Conservation (phyloP, 2,329 filamentous ascomycete species). For the Calonectria honghensis region DNA sequence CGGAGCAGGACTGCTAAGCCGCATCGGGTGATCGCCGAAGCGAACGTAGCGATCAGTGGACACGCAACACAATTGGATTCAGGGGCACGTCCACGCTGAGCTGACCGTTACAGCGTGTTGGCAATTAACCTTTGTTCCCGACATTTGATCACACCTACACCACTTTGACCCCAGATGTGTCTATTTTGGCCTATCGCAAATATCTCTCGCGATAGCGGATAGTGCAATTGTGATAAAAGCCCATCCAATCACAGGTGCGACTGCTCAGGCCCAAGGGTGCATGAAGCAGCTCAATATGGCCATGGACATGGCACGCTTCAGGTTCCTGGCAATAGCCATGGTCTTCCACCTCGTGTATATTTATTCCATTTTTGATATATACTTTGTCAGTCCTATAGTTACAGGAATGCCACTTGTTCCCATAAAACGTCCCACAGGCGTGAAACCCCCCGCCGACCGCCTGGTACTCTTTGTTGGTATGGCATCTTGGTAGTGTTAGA, state of each 20-base stretch:
- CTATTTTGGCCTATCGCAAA: neutral
- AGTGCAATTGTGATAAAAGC: neutral
- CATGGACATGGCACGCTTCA: neutral
- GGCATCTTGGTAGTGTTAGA: neutral
- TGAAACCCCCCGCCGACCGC: neutral
- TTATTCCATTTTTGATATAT: conserved; percentile 14
- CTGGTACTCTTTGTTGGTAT: conserved; percentile 3
- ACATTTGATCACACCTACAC: too few relatives aligned
- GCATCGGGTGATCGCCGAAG: too few relatives aligned
- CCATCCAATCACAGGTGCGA: neutral
- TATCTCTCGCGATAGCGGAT: neutral
- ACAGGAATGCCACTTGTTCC: conserved; percentile 7
- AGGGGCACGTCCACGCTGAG: too few relatives aligned
- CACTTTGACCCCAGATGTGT: neutral
- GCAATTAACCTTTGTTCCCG: neutral
- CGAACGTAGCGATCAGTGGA: too few relatives aligned
- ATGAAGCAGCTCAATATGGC: neutral
- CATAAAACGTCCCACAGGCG: neutral
- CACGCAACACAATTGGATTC: too few relatives aligned
- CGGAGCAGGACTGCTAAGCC: too few relatives aligned
- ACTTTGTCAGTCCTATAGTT: conserved; percentile 11
- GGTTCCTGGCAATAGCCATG: conserved; percentile 11
- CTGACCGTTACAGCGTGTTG: neutral
- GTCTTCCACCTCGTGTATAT: conserved; percentile 17
- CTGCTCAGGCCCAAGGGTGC: too few relatives aligned